These are phyloP conservation scores for Scleroderma citrinum DNA, from an alignment of 768 basidiomycete genomes.

Conservation along the genomic window DNA sequence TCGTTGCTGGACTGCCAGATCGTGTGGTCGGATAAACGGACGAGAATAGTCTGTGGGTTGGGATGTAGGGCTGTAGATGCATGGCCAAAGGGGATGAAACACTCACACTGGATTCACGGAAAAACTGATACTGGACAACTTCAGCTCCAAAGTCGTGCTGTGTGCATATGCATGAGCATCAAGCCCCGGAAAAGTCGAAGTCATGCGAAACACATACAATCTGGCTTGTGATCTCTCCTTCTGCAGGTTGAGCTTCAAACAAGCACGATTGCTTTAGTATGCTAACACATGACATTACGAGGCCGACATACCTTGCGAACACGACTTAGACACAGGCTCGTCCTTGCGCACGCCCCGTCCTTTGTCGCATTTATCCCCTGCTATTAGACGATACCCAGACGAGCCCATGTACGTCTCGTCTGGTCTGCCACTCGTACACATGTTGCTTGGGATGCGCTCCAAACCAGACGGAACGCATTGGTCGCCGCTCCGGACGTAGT, in stretches of 20 bases:
- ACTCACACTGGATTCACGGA: slow-evolving; percentile 68
- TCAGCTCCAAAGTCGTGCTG: slow-evolving; percentile 62
- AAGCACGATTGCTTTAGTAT: neutral
- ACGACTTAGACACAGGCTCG: slow-evolving; percentile 61
- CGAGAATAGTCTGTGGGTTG: slow-evolving; percentile 73
- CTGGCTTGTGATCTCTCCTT: slow-evolving; percentile 75
- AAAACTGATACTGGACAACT: slow-evolving; percentile 79
- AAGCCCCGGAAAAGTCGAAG: neutral
- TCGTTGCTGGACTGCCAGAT: slow-evolving; percentile 97
- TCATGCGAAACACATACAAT: slow-evolving; percentile 42
- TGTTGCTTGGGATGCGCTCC: slow-evolving; percentile 76
- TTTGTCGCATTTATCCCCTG: slow-evolving; percentile 83
- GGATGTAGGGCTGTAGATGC: neutral
- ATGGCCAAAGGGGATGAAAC: neutral
- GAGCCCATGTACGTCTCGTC: slow-evolving; percentile 76
- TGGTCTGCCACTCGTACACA: slow-evolving; percentile 47
- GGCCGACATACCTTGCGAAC: slow-evolving; percentile 55
- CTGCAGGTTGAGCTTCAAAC: slow-evolving; percentile 62
- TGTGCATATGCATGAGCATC: slow-evolving; percentile 6
- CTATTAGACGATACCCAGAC: slow-evolving; percentile 87
- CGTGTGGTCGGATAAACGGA: slow-evolving; percentile 66
- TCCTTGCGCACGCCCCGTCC: slow-evolving; percentile 61
- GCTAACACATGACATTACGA: neutral
- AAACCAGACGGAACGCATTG: slow-evolving; percentile 83
- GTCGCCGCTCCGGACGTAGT: slow-evolving; percentile 68